Evolutionary conservation across 1,139 yeast genomes (phyloP).

Genomic region (Saccharomyces hybrid): DNA sequence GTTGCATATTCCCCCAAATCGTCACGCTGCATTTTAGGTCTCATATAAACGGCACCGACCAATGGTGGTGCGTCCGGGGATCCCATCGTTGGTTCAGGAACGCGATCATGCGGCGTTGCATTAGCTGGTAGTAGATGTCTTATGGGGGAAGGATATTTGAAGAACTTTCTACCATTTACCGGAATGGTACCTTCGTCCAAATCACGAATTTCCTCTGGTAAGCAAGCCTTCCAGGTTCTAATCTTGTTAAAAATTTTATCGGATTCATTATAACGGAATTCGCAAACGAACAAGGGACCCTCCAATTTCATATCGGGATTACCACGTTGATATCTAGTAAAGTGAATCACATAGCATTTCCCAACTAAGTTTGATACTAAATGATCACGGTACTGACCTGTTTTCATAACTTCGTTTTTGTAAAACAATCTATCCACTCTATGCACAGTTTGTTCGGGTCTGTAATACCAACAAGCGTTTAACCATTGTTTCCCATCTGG

Average conservation of each 20-base stretch:
- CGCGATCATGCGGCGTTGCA: slow-evolving; percentile 62
- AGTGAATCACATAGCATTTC: slow-evolving; percentile 89
- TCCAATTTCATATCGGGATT: slow-evolving; percentile 77
- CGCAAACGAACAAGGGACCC: slow-evolving; percentile 89
- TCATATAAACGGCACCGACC: slow-evolving; percentile 78
- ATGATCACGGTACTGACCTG: slow-evolving; percentile 96
- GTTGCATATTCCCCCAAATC: slow-evolving; percentile 67
- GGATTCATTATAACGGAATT: slow-evolving; percentile 84
- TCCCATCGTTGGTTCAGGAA: slow-evolving; percentile 75
- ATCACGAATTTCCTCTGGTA: slow-evolving; percentile 92
- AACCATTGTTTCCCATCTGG: slow-evolving; percentile 80
- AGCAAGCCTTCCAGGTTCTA: slow-evolving; percentile 97
- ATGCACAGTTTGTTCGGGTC: slow-evolving; percentile 97
- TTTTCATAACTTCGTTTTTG: slow-evolving; percentile 90
- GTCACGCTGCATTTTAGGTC: slow-evolving; percentile 68
- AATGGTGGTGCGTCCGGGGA: slow-evolving; percentile 84
- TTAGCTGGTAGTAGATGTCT: slow-evolving; percentile 65
- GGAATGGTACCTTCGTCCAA: slow-evolving; percentile 76
- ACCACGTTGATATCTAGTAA: slow-evolving; percentile 90
- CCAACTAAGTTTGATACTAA: slow-evolving; percentile 80
- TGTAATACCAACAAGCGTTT: slow-evolving; percentile 94
- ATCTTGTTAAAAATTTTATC: slow-evolving; percentile 88
- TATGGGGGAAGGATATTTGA: slow-evolving; percentile 77
- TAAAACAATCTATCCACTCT: slow-evolving; percentile 81
- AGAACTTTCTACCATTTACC: slow-evolving; percentile 47